A percentile compares a stretch with the other conserved stretches of the same genome.
Evolutionary conservation across 768 basidiomycete genomes (phyloP).

Genomic region (Collybia sp.): DNA sequence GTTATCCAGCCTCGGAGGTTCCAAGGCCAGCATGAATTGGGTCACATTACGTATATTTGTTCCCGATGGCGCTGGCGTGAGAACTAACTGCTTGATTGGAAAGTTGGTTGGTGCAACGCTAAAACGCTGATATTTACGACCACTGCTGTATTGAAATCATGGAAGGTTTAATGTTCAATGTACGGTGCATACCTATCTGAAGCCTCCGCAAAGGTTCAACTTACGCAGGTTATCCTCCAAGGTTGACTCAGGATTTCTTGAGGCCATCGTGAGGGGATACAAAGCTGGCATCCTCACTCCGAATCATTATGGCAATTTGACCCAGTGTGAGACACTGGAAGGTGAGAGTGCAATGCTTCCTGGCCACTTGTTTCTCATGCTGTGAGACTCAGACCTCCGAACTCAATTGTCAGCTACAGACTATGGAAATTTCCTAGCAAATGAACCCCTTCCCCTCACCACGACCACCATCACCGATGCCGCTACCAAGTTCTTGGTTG

Average conservation of each 20-base stretch:
- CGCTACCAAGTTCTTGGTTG: constrained; percentile 91
- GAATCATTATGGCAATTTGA: constrained; percentile 86
- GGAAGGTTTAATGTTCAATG: constrained; percentile 91
- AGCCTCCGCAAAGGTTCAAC: constrained; percentile 9
- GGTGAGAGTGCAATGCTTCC: constrained; percentile 40
- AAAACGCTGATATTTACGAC: too few relatives aligned
- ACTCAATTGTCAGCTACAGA: constrained; percentile 96
- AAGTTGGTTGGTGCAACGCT: too few relatives aligned
- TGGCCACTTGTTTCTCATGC: background rate
- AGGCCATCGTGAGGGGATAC: constrained; percentile 87
- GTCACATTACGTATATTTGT: too few relatives aligned
- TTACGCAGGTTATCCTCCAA: constrained; percentile 26
- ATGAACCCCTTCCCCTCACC: constrained; percentile 89
- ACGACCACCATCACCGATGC: constrained; percentile 96
- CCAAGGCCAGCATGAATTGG: too few relatives aligned
- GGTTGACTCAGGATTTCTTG: constrained; percentile 74
- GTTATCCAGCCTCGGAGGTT: too few relatives aligned
- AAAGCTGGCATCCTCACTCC: constrained; percentile 89
- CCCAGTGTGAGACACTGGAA: constrained; percentile 96
- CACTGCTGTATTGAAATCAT: constrained; percentile 37
- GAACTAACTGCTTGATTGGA: too few relatives aligned
- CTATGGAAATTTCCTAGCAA: constrained; percentile 97
- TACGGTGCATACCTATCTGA: constrained; percentile 23
- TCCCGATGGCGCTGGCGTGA: too few relatives aligned
- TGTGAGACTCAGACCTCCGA: constrained; percentile 67